phyloP scores from a whole-genome alignment of 192 early-diverging fungal genomes.

The Oehlia diaphana region DNA sequence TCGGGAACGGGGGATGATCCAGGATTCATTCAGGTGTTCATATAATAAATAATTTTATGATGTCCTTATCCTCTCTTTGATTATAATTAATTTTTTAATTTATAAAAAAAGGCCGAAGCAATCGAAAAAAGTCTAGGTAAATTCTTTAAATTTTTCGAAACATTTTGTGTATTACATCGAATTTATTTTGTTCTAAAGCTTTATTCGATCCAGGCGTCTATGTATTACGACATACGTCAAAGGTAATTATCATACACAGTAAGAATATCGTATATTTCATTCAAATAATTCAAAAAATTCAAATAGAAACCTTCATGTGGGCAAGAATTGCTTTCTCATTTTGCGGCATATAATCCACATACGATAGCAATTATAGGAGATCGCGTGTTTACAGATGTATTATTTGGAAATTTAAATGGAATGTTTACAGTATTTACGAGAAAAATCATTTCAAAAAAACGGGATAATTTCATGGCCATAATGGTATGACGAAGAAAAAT shows the following conservation, averaged over 20 bases:
- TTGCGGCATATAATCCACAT: slow-evolving; percentile 39
- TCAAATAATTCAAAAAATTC: not conserved
- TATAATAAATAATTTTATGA: not conserved
- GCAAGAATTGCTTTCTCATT: slow-evolving; percentile 51
- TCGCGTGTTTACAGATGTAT: slow-evolving; percentile 81
- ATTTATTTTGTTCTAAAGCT: slow-evolving; percentile 11
- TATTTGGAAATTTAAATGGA: slow-evolving; percentile 78
- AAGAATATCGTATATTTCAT: not conserved
- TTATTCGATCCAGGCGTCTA: slow-evolving; percentile 42
- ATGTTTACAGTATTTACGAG: slow-evolving; percentile 70
- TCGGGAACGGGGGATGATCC: slow-evolving; percentile 81
- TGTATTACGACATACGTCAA: slow-evolving; percentile 55
- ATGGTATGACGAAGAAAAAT: slow-evolving; percentile 32
- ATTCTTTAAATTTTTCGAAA: not conserved
- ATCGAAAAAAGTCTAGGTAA: slow-evolving; percentile 51
- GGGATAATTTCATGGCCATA: slow-evolving; percentile 76
- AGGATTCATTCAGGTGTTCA: slow-evolving; percentile 42
- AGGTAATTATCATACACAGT: slow-evolving; percentile 28
- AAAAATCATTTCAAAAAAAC: slow-evolving; percentile 67
- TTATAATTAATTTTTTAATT: not conserved
- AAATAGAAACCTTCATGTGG: slow-evolving; percentile 80
- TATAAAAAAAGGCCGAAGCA: slow-evolving; percentile 36
- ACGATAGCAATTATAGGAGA: slow-evolving; percentile 84
- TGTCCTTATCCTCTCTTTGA: slow-evolving; percentile 21
- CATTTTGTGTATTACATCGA: not conserved